Conservation (phyloP, 768 basidiomycete species). For the Phaeolepiota aurea region DNA sequence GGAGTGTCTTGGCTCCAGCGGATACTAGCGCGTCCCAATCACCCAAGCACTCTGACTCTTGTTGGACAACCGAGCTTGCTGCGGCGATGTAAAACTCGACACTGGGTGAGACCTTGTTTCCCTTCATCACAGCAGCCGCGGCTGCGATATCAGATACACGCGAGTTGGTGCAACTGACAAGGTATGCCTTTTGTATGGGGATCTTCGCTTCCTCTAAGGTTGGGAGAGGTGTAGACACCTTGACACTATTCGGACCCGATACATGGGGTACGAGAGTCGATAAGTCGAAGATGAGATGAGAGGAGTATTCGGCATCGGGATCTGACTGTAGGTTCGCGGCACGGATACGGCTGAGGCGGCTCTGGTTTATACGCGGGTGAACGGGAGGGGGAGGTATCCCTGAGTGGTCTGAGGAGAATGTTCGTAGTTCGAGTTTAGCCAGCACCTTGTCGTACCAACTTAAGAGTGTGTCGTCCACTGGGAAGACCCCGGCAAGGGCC, state of each 20-base stretch:
- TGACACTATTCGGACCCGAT: constrained; percentile 97
- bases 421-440: constrained; percentile 65
- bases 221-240: constrained; percentile 89
- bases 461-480: constrained; percentile 74
- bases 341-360: constrained; percentile 60
- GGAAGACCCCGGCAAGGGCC: constrained; percentile 92
- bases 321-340: constrained; percentile 57
- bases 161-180: constrained; percentile 97
- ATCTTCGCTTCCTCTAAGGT: constrained; percentile 67
- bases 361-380: constrained; percentile 81
- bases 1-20: constrained; percentile 89
- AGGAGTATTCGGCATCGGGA: constrained; percentile 68
- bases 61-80: constrained; percentile 86
- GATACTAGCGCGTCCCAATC: constrained; percentile 83
- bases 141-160: constrained; percentile 91
- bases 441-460: constrained; percentile 80
- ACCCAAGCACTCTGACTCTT: constrained; percentile 76
- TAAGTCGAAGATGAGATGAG: constrained; percentile 86
- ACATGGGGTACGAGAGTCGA: constrained; percentile 92
- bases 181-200: constrained; percentile 92
- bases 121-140: constrained; percentile 84
- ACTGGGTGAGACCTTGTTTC: constrained; percentile 71
- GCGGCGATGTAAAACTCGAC: constrained; percentile 98
- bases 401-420: constrained; percentile 49
- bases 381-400: constrained; percentile 63